Evolutionary conservation across 2,329 filamentous ascomycete genomes (phyloP), one percentile per base, ranked within the genome.

Genomic region (Podosphaera leucotricha): DNA sequence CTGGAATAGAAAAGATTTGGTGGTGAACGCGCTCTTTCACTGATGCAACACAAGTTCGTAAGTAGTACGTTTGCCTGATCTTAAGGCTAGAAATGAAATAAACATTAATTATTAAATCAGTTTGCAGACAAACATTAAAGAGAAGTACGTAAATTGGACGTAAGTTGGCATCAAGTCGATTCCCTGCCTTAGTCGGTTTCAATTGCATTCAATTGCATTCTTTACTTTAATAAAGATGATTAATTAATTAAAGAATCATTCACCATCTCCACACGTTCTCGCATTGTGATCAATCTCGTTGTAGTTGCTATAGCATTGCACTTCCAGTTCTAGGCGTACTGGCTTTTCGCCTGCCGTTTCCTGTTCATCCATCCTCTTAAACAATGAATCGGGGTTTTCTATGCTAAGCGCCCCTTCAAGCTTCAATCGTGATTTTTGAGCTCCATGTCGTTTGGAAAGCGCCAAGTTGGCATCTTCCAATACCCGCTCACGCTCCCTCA

Each of bases 341-440:
- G 24, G 38, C 42, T 30, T 44, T 42, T 35, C 21, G 38, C 30
- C 43, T 30, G 43, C 41, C 21, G 19, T 46, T 36, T 37, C 47
- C 24, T 43, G 43, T 22, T n/a, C n/a, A n/a, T n/a, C n/a, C n/a
- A n/a, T 44, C 47, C 44, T 35, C 43, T 37, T n/a, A 48, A 47
- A 43, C 46, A 41, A 18, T 47, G 41, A 16, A 43, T 33, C 21
- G 47, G 44, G 42, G 47, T 41, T 46, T 48, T 46, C 15, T 43
- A 24, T 42, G 35, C 20, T 45, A 49, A 48, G 49, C 45, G 41
- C 42, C 35, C 37, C 43, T 44, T 44, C 49, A 46, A 46, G 35
- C 45, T 41, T 38, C 24, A 52, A 26, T 43, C 41, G 44, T 21
- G 39, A 45, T 33, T 47, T 52, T 52, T 49, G 44, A 43, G 47